Base-by-base conservation (phyloP, 495 filamentous ascomycete species). In the Massariosphaeria phaeospora region DNA sequence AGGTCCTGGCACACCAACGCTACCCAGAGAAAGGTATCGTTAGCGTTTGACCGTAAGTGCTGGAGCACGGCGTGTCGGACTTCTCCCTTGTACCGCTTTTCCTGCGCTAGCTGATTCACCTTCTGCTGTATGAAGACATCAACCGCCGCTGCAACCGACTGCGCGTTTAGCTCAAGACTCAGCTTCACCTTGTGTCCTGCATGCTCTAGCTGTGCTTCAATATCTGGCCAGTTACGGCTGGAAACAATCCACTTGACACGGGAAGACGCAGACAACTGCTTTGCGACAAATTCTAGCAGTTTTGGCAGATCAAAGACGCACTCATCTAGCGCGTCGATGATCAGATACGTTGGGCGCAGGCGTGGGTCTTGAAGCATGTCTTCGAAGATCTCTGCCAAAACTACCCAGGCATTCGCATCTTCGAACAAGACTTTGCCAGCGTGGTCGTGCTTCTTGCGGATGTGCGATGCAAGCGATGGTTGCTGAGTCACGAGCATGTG, bases 401-500 rank as follows among this genome's bases (percentile, higher is more conserved):
- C 48, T 17, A 29, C 24, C 33, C 35, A 51, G 36, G 48, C 48
- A 40, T 51, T 51, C 24, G 48, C 17, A 23, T 51, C 33, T 24
- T 65, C 64, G 47, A 74, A 73, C 1, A 72, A 61, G 3, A 7
- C 27, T 53, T 64, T 48, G 10, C 66, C 70, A 10, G 57, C 54
- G 2, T 59, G 27, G 38, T 69, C 59, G 47, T 69, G 44, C 24
- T 58, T 38, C 38, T 64, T 38, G 13, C 39, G 64, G 17, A 73
- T 21, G 55, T 69, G 52, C 1, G 63, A 60, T 23, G 72, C 59
- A 31, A 73, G 70, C 13, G 46, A 57, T 46, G 52, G 67, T 31
- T 71, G 65, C 36, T 66, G 55, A 21, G 64, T 23, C 35, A 70
- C 50, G 23, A 73, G 61, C 17, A 65, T 42, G 57, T 66, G 75